phyloP scores from a whole-genome alignment of 2,329 filamentous ascomycete genomes.

The Thermomyces lanuginosus region DNA sequence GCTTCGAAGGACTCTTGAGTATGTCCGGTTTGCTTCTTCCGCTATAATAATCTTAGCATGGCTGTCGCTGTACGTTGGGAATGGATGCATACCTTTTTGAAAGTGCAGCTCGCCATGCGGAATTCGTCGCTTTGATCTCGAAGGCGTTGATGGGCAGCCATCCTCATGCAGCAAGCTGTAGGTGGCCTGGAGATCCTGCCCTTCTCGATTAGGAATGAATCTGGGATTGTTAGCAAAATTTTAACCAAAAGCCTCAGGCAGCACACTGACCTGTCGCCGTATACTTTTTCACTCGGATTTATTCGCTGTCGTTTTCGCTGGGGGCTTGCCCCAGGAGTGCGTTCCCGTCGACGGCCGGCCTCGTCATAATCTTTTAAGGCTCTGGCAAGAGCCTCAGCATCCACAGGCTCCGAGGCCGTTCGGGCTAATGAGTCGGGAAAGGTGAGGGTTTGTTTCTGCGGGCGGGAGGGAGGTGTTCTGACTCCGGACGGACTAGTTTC shows the following conservation, averaged over 20 bases:
- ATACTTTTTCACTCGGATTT: no score
- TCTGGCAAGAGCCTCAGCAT: constrained; percentile 42
- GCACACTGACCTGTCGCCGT: constrained; percentile 42
- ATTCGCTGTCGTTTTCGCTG: constrained; percentile 52
- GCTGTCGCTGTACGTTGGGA: constrained; percentile 7
- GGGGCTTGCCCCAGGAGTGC: constrained; percentile 48
- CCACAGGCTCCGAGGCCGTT: constrained; percentile 36
- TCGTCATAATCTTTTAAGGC: constrained; percentile 47
- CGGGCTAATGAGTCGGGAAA: constrained; percentile 18
- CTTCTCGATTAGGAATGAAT: constrained; percentile 87
- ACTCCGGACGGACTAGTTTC: constrained; percentile 44
- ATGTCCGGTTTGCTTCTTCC: constrained; percentile 89
- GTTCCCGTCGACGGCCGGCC: constrained; percentile 40
- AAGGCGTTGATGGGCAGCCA: constrained; percentile 80
- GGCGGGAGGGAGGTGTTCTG: constrained; percentile 43
- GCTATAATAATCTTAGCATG: constrained; percentile 37
- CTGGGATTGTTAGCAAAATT: constrained; percentile 30
- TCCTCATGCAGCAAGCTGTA: constrained; percentile 87
- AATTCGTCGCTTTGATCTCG: constrained; percentile 65
- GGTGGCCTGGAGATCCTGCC: constrained; percentile 82
- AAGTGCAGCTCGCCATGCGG: constrained; percentile 86
- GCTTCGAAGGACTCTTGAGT: constrained; percentile 68
- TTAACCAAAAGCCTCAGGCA: constrained; percentile 3
- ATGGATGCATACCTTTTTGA: constrained; percentile 56
- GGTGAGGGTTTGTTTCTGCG: constrained; percentile 29